Evolutionary conservation across 257 asterid species (phyloP), one percentile per base, ranked within the genome.

Genomic region (Scutellaria baicalensis): DNA sequence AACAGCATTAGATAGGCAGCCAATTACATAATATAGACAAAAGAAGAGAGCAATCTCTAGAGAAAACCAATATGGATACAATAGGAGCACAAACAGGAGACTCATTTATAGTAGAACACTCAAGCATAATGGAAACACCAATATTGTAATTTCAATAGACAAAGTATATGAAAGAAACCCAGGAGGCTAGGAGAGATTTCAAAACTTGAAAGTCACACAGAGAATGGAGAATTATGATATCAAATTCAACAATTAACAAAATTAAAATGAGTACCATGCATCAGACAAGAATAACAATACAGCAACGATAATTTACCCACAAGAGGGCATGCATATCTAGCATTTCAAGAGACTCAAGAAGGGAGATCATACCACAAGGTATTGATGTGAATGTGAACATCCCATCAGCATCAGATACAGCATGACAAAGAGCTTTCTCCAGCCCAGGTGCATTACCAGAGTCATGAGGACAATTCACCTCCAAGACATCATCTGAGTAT

Each of bases 331-430:
- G 11, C n/a, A 58, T 20, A 58, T 11, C 42, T 66, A 72, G 17
- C 43, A 16, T 13, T 70, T n/a, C 21, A 27, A 39, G 9, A 64
- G 65, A 69, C 2, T 60, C 50, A 60, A 49, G 64, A 66, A 68
- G 68, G 31, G 49, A 61, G 66, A 70, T 67, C 64, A 50, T 92
- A 93, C 98, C 98, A 74, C 98, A 93, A 18, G 98, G 96, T 72
- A 90, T 79, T 42, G 88, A 84, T 71, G 87, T 82, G 70, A 93
- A 90, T 55, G 67, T 78, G 86, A 93, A 93, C 82, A 77, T 78
- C 82, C 98, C 98, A 82, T 85, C 88, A 75, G 94, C 93, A 84
- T 91, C 96, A 70, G 98, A 85, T 78, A 83, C 86, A 61, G 89
- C 86, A 81, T 87, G 94, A 72, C 98, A 93, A 66, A 93, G 97